Evolutionary conservation across 208 protist genomes (phyloP).

Genomic region (Trypanosoma melophagium): DNA sequence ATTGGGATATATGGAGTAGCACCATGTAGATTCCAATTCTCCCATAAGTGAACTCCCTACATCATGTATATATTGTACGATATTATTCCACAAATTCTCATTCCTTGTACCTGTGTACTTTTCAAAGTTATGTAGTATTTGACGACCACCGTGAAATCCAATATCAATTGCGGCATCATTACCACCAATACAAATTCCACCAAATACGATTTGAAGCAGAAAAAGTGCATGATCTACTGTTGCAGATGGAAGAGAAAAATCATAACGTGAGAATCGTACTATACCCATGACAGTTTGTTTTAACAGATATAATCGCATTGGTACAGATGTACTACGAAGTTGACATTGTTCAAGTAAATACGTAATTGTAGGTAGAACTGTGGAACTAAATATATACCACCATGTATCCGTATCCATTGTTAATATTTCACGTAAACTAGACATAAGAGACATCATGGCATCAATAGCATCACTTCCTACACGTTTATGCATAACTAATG

Average conservation of each 20-base stretch:
- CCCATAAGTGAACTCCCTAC: neutral
- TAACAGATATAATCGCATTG: slow-evolving; percentile 1
- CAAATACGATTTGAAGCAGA: neutral
- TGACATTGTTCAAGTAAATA: neutral
- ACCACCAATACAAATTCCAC: neutral
- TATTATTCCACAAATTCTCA: neutral
- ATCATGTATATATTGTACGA: neutral
- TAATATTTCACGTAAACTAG: neutral
- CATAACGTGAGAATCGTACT: neutral
- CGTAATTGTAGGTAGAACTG: neutral
- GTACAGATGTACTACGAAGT: neutral
- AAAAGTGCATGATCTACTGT: neutral
- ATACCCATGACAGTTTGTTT: slow-evolving; percentile 7
- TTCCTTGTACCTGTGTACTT: neutral
- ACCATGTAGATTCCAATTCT: neutral
- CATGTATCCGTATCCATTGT: slow-evolving; percentile 7
- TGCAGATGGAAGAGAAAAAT: neutral
- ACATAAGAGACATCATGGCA: neutral
- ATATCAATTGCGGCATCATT: neutral
- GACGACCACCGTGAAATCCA: neutral
- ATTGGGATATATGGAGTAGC: neutral
- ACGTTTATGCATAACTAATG: neutral
- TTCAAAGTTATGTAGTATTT: neutral
- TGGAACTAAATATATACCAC: slow-evolving; percentile 33
- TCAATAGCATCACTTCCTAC: slow-evolving; percentile 5